Conservation (phyloP, 805 yeast genomes). For the Saccharomyces kudriavzevii region DNA sequence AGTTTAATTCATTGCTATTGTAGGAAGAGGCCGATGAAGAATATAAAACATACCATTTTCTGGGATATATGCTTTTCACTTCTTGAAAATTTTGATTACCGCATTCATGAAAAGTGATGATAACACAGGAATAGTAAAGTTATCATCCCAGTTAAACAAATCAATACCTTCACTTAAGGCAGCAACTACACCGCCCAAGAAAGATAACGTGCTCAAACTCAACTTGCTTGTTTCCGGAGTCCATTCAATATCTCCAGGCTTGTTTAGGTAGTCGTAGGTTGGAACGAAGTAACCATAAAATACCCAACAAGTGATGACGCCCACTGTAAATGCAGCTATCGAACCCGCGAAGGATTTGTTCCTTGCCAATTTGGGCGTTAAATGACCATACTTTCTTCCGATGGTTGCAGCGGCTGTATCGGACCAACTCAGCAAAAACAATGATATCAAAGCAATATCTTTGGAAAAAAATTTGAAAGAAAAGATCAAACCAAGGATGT, state of each 20-base stretch:
- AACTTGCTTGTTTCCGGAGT: conserved; percentile 50
- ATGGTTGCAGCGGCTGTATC: conserved; percentile 95
- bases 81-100: conserved; percentile 34
- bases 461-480: conserved; percentile 66
- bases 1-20: neutral
- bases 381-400: conserved; percentile 78
- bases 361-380: conserved; percentile 67
- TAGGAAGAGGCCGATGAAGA: neutral
- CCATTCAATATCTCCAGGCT: conserved; percentile 58
- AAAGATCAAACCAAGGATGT: conserved; percentile 65
- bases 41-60: neutral
- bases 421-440: conserved; percentile 86
- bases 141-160: conserved; percentile 74
- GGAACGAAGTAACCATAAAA: conserved; percentile 74
- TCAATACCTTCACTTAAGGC: conserved; percentile 82
- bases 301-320: conserved; percentile 55
- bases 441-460: conserved; percentile 71
- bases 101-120: conserved; percentile 58
- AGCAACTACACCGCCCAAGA: conserved; percentile 71
- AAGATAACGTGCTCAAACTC: conserved; percentile 43
- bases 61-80: conserved; percentile 1
- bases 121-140: conserved; percentile 86
- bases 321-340: conserved; percentile 72
- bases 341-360: conserved; percentile 88
- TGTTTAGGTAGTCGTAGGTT: conserved; percentile 43